These are phyloP conservation scores for Rosa persica DNA, from an alignment of 306 rosid species.

Conservation along the genomic window DNA sequence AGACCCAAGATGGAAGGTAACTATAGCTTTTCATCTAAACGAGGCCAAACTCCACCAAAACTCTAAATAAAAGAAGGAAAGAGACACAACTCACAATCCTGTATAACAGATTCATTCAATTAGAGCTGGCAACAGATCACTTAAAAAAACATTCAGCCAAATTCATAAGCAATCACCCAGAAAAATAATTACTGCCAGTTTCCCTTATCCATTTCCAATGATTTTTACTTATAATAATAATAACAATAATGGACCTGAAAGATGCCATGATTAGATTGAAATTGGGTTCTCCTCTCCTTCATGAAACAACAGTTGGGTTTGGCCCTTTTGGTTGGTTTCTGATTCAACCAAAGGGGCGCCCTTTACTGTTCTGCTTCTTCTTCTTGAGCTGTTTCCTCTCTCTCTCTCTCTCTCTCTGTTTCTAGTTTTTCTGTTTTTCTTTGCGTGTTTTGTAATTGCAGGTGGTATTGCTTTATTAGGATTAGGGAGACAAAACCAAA, in stretches of 20 bases:
- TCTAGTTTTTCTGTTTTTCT: not conserved
- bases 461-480: not conserved
- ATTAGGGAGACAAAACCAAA: not conserved
- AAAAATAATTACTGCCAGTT: not conserved
- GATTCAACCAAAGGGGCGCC: slow-evolving; percentile 26
- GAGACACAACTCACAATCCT: slow-evolving; percentile 10
- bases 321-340: slow-evolving; percentile 28
- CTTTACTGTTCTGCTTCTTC: not conserved
- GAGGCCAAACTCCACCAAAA: slow-evolving; percentile 30
- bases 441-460: not conserved
- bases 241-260: slow-evolving; percentile 24
- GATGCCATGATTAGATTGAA: slow-evolving; percentile 35
- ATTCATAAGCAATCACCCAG: not conserved
- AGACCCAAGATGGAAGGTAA: slow-evolving; percentile 60
- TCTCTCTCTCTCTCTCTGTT: not conserved
- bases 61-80: slow-evolving; percentile 20
- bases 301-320: slow-evolving; percentile 20
- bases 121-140: slow-evolving; percentile 16
- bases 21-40: slow-evolving; percentile 53
- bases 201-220: not conserved
- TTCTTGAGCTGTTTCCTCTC: not conserved
- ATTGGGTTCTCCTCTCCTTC: slow-evolving; percentile 6
- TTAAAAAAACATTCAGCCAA: slow-evolving; percentile 14
- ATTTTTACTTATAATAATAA: not conserved
- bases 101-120: not conserved